phyloP scores from a whole-genome alignment of 2,329 filamentous ascomycete species.

The Aspergillus costaricaensis region DNA sequence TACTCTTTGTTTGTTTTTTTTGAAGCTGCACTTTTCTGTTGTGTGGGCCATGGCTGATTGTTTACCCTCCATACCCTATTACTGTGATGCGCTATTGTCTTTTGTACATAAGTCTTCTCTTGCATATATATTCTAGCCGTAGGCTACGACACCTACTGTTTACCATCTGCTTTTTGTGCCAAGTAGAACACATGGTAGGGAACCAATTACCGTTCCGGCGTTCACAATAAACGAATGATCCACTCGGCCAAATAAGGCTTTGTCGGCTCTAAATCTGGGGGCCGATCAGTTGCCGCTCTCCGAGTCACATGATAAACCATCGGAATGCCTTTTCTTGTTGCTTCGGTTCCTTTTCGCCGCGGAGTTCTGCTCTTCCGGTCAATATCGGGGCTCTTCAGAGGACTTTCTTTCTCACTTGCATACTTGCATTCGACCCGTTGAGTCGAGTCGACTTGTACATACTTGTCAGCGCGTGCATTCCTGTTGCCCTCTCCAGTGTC shows the following conservation, averaged over 20 bases:
- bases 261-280: not conserved
- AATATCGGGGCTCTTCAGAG: not conserved
- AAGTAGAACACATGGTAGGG: not conserved
- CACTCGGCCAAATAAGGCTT: not conserved
- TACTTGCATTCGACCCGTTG: not conserved
- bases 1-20: conserved; percentile 25
- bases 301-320: conserved; percentile 27
- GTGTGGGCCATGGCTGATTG: conserved; percentile 17
- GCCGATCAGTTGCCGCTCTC: conserved; percentile 13
- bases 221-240: not conserved
- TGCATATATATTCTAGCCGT: conserved; percentile 28
- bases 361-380: not conserved
- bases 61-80: conserved; percentile 22
- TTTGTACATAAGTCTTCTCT: conserved; percentile 36
- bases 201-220: not conserved
- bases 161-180: not conserved
- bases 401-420: not conserved
- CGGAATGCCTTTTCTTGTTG: conserved; percentile 10
- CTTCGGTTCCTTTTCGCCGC: conserved; percentile 24
- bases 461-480: not conserved
- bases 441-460: conserved; percentile 1
- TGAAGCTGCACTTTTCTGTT: conserved; percentile 17
- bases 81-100: conserved; percentile 22
- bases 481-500: not conserved
- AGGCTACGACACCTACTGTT: conserved; percentile 11